These are phyloP conservation scores for Lipomyces sp. DNA, from an alignment of 805 yeast species.

Conservation along the genomic window DNA sequence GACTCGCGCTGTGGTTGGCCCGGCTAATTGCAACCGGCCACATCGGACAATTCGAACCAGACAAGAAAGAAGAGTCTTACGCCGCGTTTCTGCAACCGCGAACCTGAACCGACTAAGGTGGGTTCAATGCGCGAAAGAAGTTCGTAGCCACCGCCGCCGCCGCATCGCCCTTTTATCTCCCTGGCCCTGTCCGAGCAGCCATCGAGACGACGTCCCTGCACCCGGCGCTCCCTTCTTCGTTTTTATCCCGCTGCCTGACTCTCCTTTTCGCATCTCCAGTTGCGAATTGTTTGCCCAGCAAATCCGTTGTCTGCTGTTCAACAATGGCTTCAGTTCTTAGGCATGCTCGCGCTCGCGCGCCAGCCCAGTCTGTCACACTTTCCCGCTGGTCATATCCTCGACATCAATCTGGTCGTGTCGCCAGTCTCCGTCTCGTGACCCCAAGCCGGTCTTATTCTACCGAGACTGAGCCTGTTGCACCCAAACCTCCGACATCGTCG, in stretches of 20 bases:
- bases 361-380: background rate
- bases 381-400: constrained; percentile 1
- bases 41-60: too few species aligned
- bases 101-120: background rate
- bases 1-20: too few species aligned
- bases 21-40: too few species aligned
- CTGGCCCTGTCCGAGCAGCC: background rate
- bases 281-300: background rate
- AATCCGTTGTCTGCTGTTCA: background rate
- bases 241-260: background rate
- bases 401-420: background rate
- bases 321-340: constrained; percentile 5
- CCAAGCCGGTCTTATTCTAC: constrained; percentile 7
- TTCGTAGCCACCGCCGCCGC: background rate
- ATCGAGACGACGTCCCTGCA: background rate
- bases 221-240: background rate
- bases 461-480: constrained; percentile 1
- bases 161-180: constrained; percentile 1
- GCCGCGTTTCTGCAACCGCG: background rate
- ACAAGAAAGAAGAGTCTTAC: too few species aligned
- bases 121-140: background rate
- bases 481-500: constrained; percentile 5
- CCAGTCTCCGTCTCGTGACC: background rate
- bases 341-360: background rate
- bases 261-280: background rate